phyloP scores from a whole-genome alignment of 2,329 filamentous ascomycete species.

The Lachnellula occidentalis region DNA sequence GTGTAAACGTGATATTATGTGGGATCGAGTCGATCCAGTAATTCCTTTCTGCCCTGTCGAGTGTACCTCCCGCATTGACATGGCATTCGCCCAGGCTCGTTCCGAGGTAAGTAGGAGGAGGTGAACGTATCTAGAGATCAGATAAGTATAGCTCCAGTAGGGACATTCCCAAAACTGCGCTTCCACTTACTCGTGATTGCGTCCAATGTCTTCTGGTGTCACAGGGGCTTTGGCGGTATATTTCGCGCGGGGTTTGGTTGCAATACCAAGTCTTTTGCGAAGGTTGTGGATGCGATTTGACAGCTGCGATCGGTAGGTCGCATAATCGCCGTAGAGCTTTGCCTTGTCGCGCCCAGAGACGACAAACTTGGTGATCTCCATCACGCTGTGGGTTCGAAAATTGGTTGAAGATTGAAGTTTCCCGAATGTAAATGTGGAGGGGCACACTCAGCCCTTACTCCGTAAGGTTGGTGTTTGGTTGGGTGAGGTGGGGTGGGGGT shows the following conservation, averaged over 20 bases:
- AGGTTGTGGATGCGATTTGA: conserved; percentile 76
- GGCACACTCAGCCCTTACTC: background rate
- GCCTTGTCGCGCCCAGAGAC: conserved; percentile 75
- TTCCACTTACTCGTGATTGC: conserved; percentile 65
- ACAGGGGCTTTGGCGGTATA: conserved; percentile 66
- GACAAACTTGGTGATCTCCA: conserved; percentile 79
- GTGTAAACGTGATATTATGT: conserved; percentile 80
- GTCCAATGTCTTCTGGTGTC: conserved; percentile 68
- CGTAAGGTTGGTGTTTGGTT: background rate
- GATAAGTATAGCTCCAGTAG: conserved; percentile 9
- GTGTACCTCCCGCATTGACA: conserved; percentile 85
- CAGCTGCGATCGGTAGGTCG: conserved; percentile 74
- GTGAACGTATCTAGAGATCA: conserved; percentile 57
- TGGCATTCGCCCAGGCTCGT: conserved; percentile 90
- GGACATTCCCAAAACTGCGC: conserved; percentile 5
- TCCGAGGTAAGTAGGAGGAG: conserved; percentile 83
- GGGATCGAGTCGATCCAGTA: conserved; percentile 71
- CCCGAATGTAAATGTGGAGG: no score
- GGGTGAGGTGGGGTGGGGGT: background rate
- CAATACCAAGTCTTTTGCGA: conserved; percentile 78
- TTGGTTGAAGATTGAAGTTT: no score
- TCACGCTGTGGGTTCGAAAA: background rate
- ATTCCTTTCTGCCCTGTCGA: conserved; percentile 75
- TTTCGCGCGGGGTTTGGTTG: conserved; percentile 82
- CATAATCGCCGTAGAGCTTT: conserved; percentile 83